Evolutionary conservation across 768 basidiomycete species (phyloP).

Genomic region (Infundibulicybe gibba): DNA sequence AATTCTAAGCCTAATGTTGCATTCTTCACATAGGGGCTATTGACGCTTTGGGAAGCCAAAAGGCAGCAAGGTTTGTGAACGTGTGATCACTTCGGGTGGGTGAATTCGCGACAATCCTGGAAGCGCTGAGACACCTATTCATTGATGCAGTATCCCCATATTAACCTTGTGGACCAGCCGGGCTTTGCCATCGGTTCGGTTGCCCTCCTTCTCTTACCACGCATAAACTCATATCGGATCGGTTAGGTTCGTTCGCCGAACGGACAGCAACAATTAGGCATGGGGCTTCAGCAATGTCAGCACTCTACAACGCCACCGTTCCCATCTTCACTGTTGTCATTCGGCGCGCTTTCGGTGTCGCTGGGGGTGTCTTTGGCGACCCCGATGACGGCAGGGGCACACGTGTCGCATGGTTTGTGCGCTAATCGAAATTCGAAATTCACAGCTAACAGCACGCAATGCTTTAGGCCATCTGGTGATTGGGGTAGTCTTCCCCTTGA

Average conservation of each 20-base stretch:
- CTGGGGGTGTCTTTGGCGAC: constrained; percentile 33
- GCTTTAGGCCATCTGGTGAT: constrained; percentile 34
- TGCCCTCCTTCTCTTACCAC: no score
- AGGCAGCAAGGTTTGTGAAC: constrained; percentile 30
- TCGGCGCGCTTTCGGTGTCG: constrained; percentile 35
- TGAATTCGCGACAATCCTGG: not conserved
- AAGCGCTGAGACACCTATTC: not conserved
- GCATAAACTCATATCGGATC: no score
- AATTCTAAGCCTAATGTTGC: not conserved
- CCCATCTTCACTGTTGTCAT: constrained; percentile 36
- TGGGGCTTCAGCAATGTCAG: constrained; percentile 31
- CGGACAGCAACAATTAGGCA: constrained; percentile 35
- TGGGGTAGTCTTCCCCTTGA: constrained; percentile 39
- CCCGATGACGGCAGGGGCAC: constrained; percentile 28
- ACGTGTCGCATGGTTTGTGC: constrained; percentile 34
- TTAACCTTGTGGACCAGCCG: constrained; percentile 38
- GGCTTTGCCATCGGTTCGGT: constrained; percentile 32
- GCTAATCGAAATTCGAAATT: not conserved
- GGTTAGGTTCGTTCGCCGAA: constrained; percentile 29
- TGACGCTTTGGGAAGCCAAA: constrained; percentile 35
- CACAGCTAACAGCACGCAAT: not conserved
- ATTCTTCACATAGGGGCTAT: constrained; percentile 25
- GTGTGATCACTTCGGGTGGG: constrained; percentile 38
- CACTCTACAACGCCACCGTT: constrained; percentile 30
- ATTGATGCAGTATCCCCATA: constrained; percentile 9